Percentiles rank a stretch among this genome's conserved stretches.
phyloP scores from a whole-genome alignment of 2,329 filamentous ascomycete species.

The Conoideocrella luteorostrata region DNA sequence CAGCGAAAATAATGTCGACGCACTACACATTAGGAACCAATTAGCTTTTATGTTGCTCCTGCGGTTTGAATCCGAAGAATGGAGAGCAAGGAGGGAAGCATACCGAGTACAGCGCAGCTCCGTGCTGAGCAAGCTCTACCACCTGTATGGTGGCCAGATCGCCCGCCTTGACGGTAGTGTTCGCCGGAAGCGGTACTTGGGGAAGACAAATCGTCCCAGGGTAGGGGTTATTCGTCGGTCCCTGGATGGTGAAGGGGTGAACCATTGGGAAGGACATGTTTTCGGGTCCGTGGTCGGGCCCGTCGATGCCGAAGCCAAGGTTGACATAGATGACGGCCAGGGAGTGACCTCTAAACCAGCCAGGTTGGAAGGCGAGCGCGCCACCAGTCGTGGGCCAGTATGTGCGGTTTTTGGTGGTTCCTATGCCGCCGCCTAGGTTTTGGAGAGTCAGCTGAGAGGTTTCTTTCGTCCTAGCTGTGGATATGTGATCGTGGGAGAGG shows the following conservation, averaged over 20 bases:
- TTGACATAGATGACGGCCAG: slow-evolving; percentile 86
- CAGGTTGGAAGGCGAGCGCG: slow-evolving; percentile 83
- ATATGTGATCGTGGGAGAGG: too few relatives aligned
- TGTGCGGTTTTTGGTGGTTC: slow-evolving; percentile 72
- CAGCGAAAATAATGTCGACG: slow-evolving; percentile 88
- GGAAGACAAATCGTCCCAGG: slow-evolving; percentile 84
- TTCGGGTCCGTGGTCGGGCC: slow-evolving; percentile 56
- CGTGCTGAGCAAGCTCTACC: slow-evolving; percentile 76
- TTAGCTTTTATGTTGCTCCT: too few relatives aligned
- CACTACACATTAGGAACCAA: too few relatives aligned
- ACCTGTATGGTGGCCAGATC: slow-evolving; percentile 88
- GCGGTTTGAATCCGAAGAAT: too few relatives aligned
- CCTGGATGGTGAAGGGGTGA: slow-evolving; percentile 72
- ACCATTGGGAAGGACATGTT: slow-evolving; percentile 89
- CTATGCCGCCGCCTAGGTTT: slow-evolving; percentile 73
- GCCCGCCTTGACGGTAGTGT: slow-evolving; percentile 66
- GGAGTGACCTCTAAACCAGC: slow-evolving; percentile 88
- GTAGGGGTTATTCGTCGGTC: slow-evolving; percentile 77
- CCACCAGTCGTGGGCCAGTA: slow-evolving; percentile 87
- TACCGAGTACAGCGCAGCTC: slow-evolving; percentile 76
- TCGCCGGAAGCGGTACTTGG: slow-evolving; percentile 75
- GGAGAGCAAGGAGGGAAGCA: too few relatives aligned
- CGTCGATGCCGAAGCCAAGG: slow-evolving; percentile 71
- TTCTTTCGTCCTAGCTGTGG: neutral
- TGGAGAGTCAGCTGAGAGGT: neutral